Evolutionary conservation across 2,329 filamentous ascomycete species (phyloP).

Genomic region (Ceratocystiopsis brevicomis): DNA sequence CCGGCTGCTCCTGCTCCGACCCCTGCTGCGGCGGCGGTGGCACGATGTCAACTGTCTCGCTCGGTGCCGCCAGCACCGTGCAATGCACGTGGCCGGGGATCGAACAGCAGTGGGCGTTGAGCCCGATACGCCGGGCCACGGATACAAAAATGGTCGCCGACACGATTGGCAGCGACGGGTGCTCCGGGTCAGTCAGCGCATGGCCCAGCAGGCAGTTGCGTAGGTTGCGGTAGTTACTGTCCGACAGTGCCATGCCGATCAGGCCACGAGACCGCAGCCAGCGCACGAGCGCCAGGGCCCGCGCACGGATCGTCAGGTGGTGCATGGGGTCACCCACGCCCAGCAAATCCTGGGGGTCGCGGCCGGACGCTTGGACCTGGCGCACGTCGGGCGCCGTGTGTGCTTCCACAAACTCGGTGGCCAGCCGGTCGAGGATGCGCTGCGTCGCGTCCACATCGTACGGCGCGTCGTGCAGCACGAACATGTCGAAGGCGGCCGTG

Average conservation of each 20-base stretch:
- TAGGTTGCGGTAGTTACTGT: slow-evolving; percentile 54
- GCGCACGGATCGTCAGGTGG: slow-evolving; percentile 44
- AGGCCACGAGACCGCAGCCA: slow-evolving; percentile 54
- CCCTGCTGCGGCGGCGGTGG: slow-evolving; percentile 5
- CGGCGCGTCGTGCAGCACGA: slow-evolving; percentile 53
- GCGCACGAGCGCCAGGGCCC: slow-evolving; percentile 46
- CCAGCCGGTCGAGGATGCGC: slow-evolving; percentile 41
- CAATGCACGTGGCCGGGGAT: slow-evolving; percentile 76
- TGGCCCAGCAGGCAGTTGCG: slow-evolving; percentile 79
- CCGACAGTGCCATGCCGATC: slow-evolving; percentile 46
- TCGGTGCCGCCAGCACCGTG: slow-evolving; percentile 45
- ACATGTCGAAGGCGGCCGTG: slow-evolving; percentile 74
- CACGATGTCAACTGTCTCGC: slow-evolving; percentile 38
- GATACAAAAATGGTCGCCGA: slow-evolving; percentile 75
- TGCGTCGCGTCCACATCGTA: slow-evolving; percentile 30
- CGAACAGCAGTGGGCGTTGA: slow-evolving; percentile 61
- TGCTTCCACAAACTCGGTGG: slow-evolving; percentile 26
- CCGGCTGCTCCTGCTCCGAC: too few relatives aligned
- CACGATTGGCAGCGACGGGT: slow-evolving; percentile 70
- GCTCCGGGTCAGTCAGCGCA: slow-evolving; percentile 50
- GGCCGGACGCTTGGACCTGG: too few relatives aligned
- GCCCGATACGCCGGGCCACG: slow-evolving; percentile 52
- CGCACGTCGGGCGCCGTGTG: too few relatives aligned
- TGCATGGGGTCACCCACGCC: slow-evolving; percentile 25
- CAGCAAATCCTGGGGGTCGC: too few relatives aligned